phyloP scores from a whole-genome alignment of 352 stramenopile species.

The Phytophthora fragariaefolia region DNA sequence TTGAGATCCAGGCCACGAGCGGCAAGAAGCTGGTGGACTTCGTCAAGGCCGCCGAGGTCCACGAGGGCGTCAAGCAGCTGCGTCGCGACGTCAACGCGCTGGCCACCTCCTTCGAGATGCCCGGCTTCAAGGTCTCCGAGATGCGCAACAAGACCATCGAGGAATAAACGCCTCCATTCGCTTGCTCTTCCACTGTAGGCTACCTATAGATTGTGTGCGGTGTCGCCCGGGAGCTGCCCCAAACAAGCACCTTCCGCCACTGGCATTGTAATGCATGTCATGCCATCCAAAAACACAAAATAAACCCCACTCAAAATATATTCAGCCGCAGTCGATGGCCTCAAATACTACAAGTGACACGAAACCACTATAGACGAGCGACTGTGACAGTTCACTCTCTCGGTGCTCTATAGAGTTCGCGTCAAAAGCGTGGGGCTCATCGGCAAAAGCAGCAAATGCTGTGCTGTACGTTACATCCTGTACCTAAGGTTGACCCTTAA shows the following conservation, averaged over 20 bases:
- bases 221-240: conserved; percentile 36
- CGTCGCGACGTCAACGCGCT: conserved; percentile 94
- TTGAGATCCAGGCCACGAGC: conserved; percentile 92
- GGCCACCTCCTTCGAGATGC: conserved; percentile 95
- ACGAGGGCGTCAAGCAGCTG: conserved; percentile 91
- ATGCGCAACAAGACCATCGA: conserved; percentile 91
- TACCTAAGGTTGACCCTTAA: neutral
- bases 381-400: too few relatives aligned
- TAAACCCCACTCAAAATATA: conserved; percentile 50
- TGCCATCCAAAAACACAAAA: conserved; percentile 32
- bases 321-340: conserved; percentile 40
- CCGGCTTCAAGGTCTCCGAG: conserved; percentile 92
- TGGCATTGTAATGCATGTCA: conserved; percentile 36
- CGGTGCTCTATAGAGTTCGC: too few relatives aligned
- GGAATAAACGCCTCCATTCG: conserved; percentile 45
- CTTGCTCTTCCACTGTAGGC: conserved; percentile 35
- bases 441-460: conserved; percentile 30
- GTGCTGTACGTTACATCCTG: conserved; percentile 12
- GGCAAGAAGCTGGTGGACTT: conserved; percentile 96
- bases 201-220: conserved; percentile 39
- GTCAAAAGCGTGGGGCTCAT: conserved; percentile 39
- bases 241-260: conserved; percentile 40
- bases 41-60: conserved; percentile 79
- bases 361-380: too few relatives aligned
- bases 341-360: conserved; percentile 6